Conservation (phyloP, 2,329 filamentous ascomycete genomes). For the Aaosphaeria arxii region DNA sequence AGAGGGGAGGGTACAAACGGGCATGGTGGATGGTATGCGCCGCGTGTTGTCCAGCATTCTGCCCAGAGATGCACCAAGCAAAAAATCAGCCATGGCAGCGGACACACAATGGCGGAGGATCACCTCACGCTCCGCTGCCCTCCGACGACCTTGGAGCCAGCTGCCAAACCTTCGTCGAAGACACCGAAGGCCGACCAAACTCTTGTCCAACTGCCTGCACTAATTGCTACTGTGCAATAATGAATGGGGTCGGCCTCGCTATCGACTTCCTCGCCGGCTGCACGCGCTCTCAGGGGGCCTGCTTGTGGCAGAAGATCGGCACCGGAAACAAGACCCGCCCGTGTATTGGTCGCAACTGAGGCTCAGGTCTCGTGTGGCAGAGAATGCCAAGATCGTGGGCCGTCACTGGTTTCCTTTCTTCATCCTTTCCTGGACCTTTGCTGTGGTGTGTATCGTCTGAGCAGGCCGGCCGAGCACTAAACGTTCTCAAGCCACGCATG, state of each 20-base stretch:
- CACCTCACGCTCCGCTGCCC: background rate
- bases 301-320: constrained; percentile 2
- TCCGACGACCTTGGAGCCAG: background rate
- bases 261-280: background rate
- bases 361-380: constrained; percentile 1
- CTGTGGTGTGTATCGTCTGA: background rate
- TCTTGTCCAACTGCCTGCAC: too few relatives aligned
- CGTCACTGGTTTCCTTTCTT: too few relatives aligned
- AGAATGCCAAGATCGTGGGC: background rate
- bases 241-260: too few relatives aligned
- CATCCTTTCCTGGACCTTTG: too few relatives aligned
- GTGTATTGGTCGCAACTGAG: constrained; percentile 1
- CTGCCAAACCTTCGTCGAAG: too few relatives aligned
- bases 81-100: background rate
- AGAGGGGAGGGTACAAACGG: too few relatives aligned
- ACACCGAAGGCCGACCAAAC: too few relatives aligned
- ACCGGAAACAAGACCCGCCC: constrained; percentile 2
- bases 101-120: background rate
- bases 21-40: too few relatives aligned
- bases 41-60: too few relatives aligned
- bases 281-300: background rate
- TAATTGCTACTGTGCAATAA: too few relatives aligned
- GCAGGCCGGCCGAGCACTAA: background rate
- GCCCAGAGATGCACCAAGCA: too few relatives aligned
- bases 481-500: constrained; percentile 8